Conservation (phyloP, 2,329 filamentous ascomycete species). For the Fusarium chlamydosporum region DNA sequence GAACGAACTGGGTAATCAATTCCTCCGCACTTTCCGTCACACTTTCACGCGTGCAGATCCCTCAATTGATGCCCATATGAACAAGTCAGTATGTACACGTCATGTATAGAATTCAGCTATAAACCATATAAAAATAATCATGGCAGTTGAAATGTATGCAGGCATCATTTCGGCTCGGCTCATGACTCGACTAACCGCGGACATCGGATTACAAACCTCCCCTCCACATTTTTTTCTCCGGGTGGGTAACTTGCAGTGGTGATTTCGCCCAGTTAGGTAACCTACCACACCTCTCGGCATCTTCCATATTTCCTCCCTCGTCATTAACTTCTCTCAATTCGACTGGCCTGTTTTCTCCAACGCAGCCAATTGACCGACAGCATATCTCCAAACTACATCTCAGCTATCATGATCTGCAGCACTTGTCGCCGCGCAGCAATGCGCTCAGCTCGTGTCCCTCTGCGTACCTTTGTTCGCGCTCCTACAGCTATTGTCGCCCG, state of each 20-base stretch:
- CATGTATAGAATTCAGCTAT: background rate
- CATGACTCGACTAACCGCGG: conserved; percentile 31
- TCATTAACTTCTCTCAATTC: conserved; percentile 26
- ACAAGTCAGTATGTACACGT: background rate
- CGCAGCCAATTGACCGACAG: conserved; percentile 27
- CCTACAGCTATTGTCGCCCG: conserved; percentile 15
- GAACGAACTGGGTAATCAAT: conserved; percentile 12
- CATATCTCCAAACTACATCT: background rate
- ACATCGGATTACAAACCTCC: conserved; percentile 43
- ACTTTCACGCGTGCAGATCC: background rate
- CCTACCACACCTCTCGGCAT: conserved; percentile 10
- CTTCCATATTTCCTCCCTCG: conserved; percentile 22
- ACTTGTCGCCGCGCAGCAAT: conserved; percentile 48
- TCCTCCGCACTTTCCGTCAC: background rate
- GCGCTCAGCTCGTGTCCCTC: conserved; percentile 37
- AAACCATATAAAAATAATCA: background rate
- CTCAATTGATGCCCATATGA: background rate
- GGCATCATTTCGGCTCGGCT: background rate
- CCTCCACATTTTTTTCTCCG: conserved; percentile 39
- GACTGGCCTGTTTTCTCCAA: background rate
- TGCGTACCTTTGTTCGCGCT: conserved; percentile 31
- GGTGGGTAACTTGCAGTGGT: background rate
- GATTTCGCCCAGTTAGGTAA: conserved; percentile 31
- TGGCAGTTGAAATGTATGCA: background rate
- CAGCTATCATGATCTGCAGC: conserved; percentile 45